Conservation (phyloP, 257 asterid genomes). For the Leptodermis oblonga region DNA sequence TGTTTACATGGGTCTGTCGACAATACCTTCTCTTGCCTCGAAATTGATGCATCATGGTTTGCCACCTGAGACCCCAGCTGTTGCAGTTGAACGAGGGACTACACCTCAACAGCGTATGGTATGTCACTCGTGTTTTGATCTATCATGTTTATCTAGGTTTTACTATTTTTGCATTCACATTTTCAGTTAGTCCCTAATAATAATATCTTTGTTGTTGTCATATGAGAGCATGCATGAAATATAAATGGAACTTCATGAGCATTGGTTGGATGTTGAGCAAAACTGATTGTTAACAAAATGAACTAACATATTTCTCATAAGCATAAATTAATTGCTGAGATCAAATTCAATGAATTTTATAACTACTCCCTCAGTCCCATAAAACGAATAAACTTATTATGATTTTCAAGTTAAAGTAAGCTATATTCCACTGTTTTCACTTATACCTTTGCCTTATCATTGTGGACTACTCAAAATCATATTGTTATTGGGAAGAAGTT, state of each 20-base stretch:
- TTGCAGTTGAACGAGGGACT: slow-evolving; percentile 92
- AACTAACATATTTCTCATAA: background rate
- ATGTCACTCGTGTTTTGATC: slow-evolving; percentile 7
- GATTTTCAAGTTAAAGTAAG: background rate
- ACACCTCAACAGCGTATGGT: slow-evolving; percentile 90
- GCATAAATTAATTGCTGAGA: background rate
- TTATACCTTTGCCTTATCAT: background rate
- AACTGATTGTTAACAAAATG: background rate
- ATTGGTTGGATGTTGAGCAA: background rate
- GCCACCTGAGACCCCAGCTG: slow-evolving; percentile 89
- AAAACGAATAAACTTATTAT: background rate
- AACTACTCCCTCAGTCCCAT: background rate
- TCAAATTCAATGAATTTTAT: background rate
- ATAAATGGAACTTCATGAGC: background rate
- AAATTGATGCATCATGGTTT: slow-evolving; percentile 68
- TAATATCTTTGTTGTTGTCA: background rate
- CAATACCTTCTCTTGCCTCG: slow-evolving; percentile 81
- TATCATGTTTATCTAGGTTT: background rate
- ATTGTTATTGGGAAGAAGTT: background rate
- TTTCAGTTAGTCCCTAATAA: no score
- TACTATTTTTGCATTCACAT: background rate
- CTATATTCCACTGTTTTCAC: background rate
- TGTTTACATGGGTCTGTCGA: slow-evolving; percentile 91
- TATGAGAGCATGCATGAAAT: background rate
- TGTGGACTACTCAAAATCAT: background rate